Evolutionary conservation across 2,329 filamentous ascomycete genomes (phyloP).

Genomic region (Aspergillus tamarii): DNA sequence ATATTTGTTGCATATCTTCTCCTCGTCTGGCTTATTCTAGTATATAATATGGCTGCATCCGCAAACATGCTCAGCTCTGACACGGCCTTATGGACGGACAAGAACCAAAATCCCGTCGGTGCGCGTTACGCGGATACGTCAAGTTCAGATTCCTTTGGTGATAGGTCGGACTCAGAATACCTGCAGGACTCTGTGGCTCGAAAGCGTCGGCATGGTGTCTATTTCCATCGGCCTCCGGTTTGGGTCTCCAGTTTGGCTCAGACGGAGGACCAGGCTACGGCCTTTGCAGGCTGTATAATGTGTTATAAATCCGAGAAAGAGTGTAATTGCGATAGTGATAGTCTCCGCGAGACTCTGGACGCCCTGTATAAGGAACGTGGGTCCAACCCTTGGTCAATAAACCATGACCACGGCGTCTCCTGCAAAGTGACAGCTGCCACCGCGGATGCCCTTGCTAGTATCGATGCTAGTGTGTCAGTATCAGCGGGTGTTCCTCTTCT

Average conservation of each 20-base stretch:
- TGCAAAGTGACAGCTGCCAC: constrained; percentile 9
- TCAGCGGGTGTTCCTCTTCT: constrained; percentile 18
- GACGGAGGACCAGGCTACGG: constrained; percentile 7
- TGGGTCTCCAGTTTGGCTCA: constrained; percentile 24
- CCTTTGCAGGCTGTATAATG: background rate
- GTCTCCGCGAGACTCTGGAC: background rate
- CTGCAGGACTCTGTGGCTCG: constrained; percentile 26
- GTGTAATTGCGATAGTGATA: background rate
- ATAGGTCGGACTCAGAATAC: constrained; percentile 15
- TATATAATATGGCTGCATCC: background rate
- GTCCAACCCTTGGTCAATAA: background rate
- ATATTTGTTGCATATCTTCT: background rate
- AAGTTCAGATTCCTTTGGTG: constrained; percentile 3
- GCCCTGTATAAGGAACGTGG: background rate
- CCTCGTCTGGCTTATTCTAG: background rate
- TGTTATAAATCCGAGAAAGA: background rate
- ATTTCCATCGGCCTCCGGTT: constrained; percentile 36
- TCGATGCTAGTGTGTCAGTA: constrained; percentile 7
- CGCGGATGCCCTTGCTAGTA: constrained; percentile 1
- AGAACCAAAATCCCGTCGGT: background rate
- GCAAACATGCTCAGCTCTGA: constrained; percentile 2
- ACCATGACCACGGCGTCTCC: background rate
- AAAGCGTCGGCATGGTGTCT: constrained; percentile 35
- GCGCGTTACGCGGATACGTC: background rate
- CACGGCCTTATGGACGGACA: background rate